Evolutionary conservation across 768 basidiomycete species (phyloP).

Genomic region (Hysterangium stoloniferum): DNA sequence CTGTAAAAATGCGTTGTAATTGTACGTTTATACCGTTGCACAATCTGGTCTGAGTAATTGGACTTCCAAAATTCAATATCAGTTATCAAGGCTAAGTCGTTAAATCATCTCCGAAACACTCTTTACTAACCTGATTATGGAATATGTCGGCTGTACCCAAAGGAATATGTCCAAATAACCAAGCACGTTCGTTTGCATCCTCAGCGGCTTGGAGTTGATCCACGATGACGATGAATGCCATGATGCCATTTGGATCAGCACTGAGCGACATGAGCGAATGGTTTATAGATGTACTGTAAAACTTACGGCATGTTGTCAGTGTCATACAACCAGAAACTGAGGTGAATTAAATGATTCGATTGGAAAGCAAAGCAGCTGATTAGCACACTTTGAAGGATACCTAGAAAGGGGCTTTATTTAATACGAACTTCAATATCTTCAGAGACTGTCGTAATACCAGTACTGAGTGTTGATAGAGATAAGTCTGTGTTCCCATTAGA

Average conservation of each 20-base stretch:
- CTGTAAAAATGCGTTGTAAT: constrained; percentile 58
- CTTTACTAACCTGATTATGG: constrained; percentile 43
- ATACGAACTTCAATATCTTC: constrained; percentile 34
- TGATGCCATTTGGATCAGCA: constrained; percentile 53
- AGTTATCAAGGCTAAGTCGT: no score
- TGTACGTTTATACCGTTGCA: constrained; percentile 50
- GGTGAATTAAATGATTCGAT: no score
- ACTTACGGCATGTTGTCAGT: constrained; percentile 38
- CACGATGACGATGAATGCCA: constrained; percentile 47
- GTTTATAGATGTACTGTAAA: not conserved
- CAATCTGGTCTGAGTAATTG: constrained; percentile 54
- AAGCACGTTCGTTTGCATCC: constrained; percentile 48
- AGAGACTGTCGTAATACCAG: constrained; percentile 33
- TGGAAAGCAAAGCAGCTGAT: no score
- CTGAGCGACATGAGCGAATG: constrained; percentile 17
- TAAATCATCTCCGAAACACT: no score
- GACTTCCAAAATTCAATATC: no score
- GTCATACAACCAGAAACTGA: constrained; percentile 56
- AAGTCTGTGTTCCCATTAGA: no score
- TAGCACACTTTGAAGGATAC: no score
- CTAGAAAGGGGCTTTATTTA: no score
- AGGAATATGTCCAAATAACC: constrained; percentile 58
- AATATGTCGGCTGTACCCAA: constrained; percentile 41
- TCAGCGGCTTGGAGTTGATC: constrained; percentile 52
- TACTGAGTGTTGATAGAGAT: constrained; percentile 55